Percentiles rank a stretch among this genome's conserved stretches.
These are phyloP conservation scores for Apostasia shenzhenica DNA, from an alignment of 106 monocot species.

Conservation along the genomic window DNA sequence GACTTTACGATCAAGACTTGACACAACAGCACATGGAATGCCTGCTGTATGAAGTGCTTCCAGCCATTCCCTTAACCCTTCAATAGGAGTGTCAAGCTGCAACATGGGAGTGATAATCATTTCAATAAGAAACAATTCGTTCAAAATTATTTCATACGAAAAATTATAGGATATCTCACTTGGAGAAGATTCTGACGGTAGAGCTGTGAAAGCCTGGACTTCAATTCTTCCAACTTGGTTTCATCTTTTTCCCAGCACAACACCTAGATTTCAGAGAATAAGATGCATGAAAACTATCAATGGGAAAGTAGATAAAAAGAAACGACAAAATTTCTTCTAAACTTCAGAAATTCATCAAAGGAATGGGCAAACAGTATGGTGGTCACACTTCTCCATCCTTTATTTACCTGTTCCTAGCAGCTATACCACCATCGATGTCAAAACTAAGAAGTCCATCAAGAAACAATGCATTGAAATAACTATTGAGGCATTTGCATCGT, in stretches of 20 bases:
- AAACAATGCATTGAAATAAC: no score
- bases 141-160: constrained; percentile 3
- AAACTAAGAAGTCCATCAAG: no score
- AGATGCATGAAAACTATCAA: not conserved
- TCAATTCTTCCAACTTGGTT: constrained; percentile 64
- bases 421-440: no score
- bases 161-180: constrained; percentile 22
- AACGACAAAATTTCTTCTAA: not conserved
- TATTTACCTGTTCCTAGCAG: no score
- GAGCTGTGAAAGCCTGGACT: constrained; percentile 66
- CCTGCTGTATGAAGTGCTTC: constrained; percentile 79
- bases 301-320: constrained; percentile 3
- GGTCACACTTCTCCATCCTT: no score
- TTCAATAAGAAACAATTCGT: not conserved
- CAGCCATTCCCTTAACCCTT: constrained; percentile 89
- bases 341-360: no score
- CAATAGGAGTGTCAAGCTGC: constrained; percentile 69
- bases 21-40: constrained; percentile 88
- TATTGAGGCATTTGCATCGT: no score
- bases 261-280: constrained; percentile 39
- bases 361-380: no score
- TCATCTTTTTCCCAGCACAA: constrained; percentile 63
- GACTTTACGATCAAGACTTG: constrained; percentile 73
- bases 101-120: constrained; percentile 5
- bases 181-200: constrained; percentile 82